Base-by-base conservation (phyloP, 495 filamentous ascomycete species). In the Talaromyces ruber region DNA sequence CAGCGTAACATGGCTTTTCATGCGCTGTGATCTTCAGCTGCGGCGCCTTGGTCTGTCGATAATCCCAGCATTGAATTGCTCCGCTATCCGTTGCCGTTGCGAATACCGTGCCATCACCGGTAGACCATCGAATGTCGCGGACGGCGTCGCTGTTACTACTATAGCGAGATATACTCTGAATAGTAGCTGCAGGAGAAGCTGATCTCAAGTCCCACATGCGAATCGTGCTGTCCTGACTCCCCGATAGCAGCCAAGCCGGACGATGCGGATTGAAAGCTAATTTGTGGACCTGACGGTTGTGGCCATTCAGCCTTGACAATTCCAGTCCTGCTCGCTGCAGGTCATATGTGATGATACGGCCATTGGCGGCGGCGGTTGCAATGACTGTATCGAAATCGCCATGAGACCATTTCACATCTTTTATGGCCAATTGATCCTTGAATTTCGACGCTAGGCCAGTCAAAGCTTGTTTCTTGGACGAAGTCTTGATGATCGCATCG, bases 81-180 rank as follows among this genome's bases (percentile, higher is more conserved):
- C 92, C 92, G 66, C 88, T 88, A 72, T 98, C 94, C 54, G 94
- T 95, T 26, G 88, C 88, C 67, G 90, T 92, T 9, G 92, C 94
- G 78, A 97, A 97, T 67, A 90, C 79, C 62, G 91, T 80, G 18
- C 86, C 92, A 64, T 96, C 90, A 34, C 80, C 88, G 21, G 91
- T 90, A 53, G 88, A 93, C 92, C 92, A 97, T 74, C 88, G 85
- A 56, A 96, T 83, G 72, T 97, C 91, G 39, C 91, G 84, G 63
- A 97, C 85, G 18, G 87, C 88, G 65, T 96, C 92, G 64, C 79
- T 86, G 62, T 84, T 85, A n/a, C 86, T 84, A 34, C 74, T 71
- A 70, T 81, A 89, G 52, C 75, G 79, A 63, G 79, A 68, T 62
- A 79, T 80, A 64, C 86, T 88, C 37, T 76, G 71, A 64, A 77